Conservation (phyloP, 306 rosid genomes). For the Prunus persica region Prunus_persica_NCBIv2 NC_034010.1:20574501-20575000, state of each 20-base stretch:
- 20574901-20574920: constrained; percentile 88
- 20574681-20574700: not conserved
- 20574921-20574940: constrained; percentile 88
- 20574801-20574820: constrained; percentile 94
- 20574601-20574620: not conserved
- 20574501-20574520: not conserved
- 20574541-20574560: not conserved
- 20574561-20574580: not conserved
- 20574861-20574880: constrained; percentile 80
- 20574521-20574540: not conserved
- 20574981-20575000: constrained; percentile 88
- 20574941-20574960: constrained; percentile 86
- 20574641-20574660: not conserved
- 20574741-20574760: constrained; percentile 14
- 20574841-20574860: constrained; percentile 76
- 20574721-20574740: not conserved
- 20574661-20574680: not conserved
- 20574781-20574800: constrained; percentile 81
- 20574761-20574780: constrained; percentile 71
- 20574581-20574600: not conserved
- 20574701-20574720: constrained; percentile 15
- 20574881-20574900: constrained; percentile 68
- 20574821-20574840: constrained; percentile 93
- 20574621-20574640: not conserved
- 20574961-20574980: constrained; percentile 95